These are phyloP conservation scores for Brettanomyces anomalus DNA, from an alignment of 805 yeast species.

Conservation along the genomic window DNA sequence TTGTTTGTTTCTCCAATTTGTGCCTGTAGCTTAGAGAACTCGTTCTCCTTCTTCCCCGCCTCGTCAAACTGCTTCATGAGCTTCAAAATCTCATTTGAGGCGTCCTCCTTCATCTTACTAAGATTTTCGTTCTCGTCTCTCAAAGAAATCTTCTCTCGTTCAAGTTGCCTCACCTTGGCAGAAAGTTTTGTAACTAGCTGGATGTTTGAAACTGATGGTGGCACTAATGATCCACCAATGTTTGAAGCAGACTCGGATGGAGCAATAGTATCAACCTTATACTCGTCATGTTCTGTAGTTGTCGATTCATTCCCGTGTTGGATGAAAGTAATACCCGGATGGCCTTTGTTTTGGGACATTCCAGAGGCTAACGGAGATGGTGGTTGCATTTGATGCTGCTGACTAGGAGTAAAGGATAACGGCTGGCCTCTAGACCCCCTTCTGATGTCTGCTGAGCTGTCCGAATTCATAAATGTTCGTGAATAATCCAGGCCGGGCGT, in stretches of 20 bases:
- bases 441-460: not conserved
- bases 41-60: constrained; percentile 23
- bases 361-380: not conserved
- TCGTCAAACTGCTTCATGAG: constrained; percentile 48
- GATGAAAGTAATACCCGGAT: not conserved
- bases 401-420: not conserved
- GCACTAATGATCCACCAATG: constrained; percentile 7
- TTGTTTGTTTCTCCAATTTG: constrained; percentile 12
- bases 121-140: constrained; percentile 54
- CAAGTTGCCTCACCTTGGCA: constrained; percentile 67
- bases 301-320: constrained; percentile 4
- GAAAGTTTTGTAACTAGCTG: constrained; percentile 72
- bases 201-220: constrained; percentile 22
- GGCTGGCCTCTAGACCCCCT: not conserved
- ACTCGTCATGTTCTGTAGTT: not conserved
- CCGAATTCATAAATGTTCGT: not conserved
- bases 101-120: constrained; percentile 48
- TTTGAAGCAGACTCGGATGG: not conserved
- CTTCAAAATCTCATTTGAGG: constrained; percentile 58
- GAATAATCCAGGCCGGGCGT: constrained; percentile 28
- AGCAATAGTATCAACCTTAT: not conserved
- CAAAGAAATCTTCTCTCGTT: constrained; percentile 61
- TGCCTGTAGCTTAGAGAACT: constrained; percentile 14
- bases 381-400: not conserved
- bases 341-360: not conserved